These are phyloP conservation scores for Monosporascus sp. DNA, from an alignment of 2,329 filamentous ascomycete genomes.

Conservation along the genomic window DNA sequence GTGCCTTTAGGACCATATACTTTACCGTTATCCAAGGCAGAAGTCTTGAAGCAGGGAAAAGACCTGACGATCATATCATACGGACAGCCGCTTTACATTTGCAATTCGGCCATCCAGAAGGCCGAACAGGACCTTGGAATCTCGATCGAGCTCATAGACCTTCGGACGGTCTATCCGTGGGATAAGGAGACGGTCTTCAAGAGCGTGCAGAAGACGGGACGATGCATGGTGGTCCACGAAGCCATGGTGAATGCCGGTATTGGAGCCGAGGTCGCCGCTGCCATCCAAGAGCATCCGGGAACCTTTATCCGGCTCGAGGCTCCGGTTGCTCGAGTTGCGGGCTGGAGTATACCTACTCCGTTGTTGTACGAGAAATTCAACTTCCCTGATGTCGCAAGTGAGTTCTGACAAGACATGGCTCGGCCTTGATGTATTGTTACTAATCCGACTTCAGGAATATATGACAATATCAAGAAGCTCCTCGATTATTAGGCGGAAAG, in stretches of 20 bases:
- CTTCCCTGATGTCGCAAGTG: slow-evolving; percentile 80
- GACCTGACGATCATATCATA: slow-evolving; percentile 84
- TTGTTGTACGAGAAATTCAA: slow-evolving; percentile 76
- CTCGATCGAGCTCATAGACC: slow-evolving; percentile 77
- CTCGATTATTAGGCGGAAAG: slow-evolving; percentile 50
- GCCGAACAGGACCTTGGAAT: slow-evolving; percentile 72
- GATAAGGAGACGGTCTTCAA: slow-evolving; percentile 73
- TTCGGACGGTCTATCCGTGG: slow-evolving; percentile 88
- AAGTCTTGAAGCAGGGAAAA: slow-evolving; percentile 72
- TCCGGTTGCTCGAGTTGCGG: slow-evolving; percentile 76
- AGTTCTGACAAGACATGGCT: slow-evolving; percentile 36
- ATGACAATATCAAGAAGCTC: slow-evolving; percentile 63
- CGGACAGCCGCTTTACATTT: slow-evolving; percentile 83
- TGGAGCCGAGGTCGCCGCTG: slow-evolving; percentile 82
- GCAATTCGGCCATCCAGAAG: slow-evolving; percentile 67
- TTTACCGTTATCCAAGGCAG: slow-evolving; percentile 80
- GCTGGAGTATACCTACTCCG: slow-evolving; percentile 83
- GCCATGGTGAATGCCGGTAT: slow-evolving; percentile 87
- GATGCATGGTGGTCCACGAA: slow-evolving; percentile 86
- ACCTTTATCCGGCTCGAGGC: slow-evolving; percentile 82
- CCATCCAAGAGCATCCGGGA: slow-evolving; percentile 69
- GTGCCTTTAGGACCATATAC: slow-evolving; percentile 76
- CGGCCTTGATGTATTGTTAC: slow-evolving; percentile 2
- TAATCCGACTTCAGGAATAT: slow-evolving; percentile 51
- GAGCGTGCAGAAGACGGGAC: slow-evolving; percentile 81